Conservation (phyloP, 2,329 filamentous ascomycete species). For the Epichloe brachyelytri region DNA sequence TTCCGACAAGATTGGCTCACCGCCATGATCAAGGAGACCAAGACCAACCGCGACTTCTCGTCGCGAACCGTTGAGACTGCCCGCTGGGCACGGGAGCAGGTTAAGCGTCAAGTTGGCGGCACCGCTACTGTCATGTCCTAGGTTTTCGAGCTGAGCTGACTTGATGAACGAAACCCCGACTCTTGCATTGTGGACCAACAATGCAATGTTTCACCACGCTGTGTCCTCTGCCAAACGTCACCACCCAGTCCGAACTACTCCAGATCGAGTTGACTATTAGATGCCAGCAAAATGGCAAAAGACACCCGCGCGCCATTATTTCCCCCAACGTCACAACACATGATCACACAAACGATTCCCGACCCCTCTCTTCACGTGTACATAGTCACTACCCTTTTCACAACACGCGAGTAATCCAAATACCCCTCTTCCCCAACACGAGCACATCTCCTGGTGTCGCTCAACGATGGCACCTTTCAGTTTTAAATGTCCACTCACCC, state of each 20-base stretch:
- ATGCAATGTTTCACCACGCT: neutral
- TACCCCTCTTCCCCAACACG: constrained; percentile 16
- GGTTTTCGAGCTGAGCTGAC: constrained; percentile 19
- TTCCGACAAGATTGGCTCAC: constrained; percentile 91
- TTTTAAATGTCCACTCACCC: neutral
- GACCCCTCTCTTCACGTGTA: constrained; percentile 25
- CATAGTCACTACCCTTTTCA: constrained; percentile 20
- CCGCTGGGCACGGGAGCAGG: constrained; percentile 93
- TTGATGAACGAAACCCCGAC: neutral
- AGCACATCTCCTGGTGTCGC: neutral
- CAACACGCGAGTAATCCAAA: constrained; percentile 26
- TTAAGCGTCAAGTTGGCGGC: constrained; percentile 73
- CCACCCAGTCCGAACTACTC: neutral
- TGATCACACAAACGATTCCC: constrained; percentile 21
- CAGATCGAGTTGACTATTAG: neutral
- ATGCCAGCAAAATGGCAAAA: neutral
- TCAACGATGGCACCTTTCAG: neutral
- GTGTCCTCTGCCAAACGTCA: neutral
- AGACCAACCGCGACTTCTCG: constrained; percentile 76
- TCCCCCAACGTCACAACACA: constrained; percentile 9
- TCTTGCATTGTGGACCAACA: constrained; percentile 1
- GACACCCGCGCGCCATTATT: constrained; percentile 7
- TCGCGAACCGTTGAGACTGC: constrained; percentile 83
- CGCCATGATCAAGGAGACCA: constrained; percentile 80
- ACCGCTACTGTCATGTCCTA: constrained; percentile 37